Evolutionary conservation across 345 rosid genomes (phyloP), one percentile per base, ranked within the genome.

Genomic region (Garcia nutans): DNA sequence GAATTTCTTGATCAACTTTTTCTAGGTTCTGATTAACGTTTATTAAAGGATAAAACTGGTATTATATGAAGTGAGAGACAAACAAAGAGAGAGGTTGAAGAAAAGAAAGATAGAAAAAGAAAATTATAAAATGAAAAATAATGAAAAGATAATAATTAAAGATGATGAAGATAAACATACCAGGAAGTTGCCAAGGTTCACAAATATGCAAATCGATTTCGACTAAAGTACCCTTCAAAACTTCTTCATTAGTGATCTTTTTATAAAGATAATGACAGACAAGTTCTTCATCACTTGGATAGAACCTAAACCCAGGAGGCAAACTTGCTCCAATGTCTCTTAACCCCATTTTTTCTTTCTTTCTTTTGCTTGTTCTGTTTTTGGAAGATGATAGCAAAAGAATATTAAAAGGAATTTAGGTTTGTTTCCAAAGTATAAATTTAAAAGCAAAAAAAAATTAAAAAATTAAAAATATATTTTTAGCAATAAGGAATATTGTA

Each of bases 101-200:
- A 6, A 37, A 37, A 37, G 41, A 37, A 37, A 47, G 1, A 10
- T 13, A 3, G 47, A 44, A 44, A 44, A 47, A 47, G 1, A 16
- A 54, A 63, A 13, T 3, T 11, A 20, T 15, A 15, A 24, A n/a
- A 61, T 5, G 69, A 74, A 45, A 22, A 44, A 15, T 8, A 20
- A 4, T 2, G 37, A 19, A 8, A 41, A 1, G 24, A 59, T 15
- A 5, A 5, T 12, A 16, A n/a, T 16, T 3, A 8, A 41, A 1
- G 1, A n/a, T 56, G 45, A 62, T n/a, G 10, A 6, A 26, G 16
- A 16, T 0, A 26, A 23, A 76, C 85, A 9, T 80, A 96, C 99
- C 99, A 22, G 99, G 99, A 79, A 96, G 99, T 80, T 96, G 97
- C 99, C 99, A 96, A 77, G 99, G 99, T 86, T 96, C 99, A 76